Evolutionary conservation across 768 basidiomycete genomes (phyloP).

Genomic region (Candolleomyces eurysporus): DNA sequence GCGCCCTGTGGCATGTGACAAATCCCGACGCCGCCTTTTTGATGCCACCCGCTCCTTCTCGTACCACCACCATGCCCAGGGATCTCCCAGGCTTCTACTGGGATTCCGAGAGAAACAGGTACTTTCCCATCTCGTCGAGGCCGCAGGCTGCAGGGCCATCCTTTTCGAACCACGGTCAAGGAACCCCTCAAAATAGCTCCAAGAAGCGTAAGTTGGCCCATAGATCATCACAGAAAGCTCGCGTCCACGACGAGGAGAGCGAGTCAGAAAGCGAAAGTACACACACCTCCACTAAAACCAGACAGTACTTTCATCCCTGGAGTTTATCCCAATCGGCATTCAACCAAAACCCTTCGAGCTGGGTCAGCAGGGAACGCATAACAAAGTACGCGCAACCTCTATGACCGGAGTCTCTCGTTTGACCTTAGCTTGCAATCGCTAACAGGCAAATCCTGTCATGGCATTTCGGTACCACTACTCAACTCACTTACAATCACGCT

Average conservation of each 20-base stretch:
- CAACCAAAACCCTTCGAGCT: neutral
- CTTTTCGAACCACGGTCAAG: constrained; percentile 2
- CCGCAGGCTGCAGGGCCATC: constrained; percentile 19
- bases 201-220: neutral
- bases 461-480: constrained; percentile 39
- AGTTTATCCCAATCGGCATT: neutral
- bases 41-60: neutral
- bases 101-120: constrained; percentile 49
- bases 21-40: neutral
- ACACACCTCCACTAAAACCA: neutral
- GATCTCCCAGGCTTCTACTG: constrained; percentile 58
- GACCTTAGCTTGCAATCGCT: neutral
- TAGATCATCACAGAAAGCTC: neutral
- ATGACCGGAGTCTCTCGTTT: neutral
- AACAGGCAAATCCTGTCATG: constrained; percentile 26
- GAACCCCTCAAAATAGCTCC: neutral
- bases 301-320: neutral
- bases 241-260: neutral
- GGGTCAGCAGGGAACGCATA: constrained; percentile 1
- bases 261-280: neutral
- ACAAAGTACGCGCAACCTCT: neutral
- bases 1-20: neutral
- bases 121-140: constrained; percentile 52
- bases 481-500: constrained; percentile 22
- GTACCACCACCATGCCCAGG: constrained; percentile 35